A percentile compares a stretch with the other conserved stretches of the same genome.
Evolutionary conservation across 2,329 filamentous ascomycete species (phyloP).

Genomic region (Geosmithia morbida): DNA sequence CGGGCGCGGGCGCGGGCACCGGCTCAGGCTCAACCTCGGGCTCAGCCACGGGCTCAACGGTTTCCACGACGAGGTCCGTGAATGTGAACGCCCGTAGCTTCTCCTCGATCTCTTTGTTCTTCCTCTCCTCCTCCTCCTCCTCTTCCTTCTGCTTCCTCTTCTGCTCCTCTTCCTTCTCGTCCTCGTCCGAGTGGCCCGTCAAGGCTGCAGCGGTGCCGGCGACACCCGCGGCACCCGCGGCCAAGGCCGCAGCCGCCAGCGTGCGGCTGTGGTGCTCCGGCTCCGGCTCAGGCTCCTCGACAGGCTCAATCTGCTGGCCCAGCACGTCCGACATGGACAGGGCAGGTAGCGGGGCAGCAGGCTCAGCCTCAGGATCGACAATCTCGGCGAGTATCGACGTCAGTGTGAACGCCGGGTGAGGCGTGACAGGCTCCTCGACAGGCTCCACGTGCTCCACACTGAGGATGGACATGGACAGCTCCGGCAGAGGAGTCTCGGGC

Average conservation of each 20-base stretch:
- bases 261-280: conserved; percentile 2
- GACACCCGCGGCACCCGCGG: background rate
- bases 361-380: conserved; percentile 13
- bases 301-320: conserved; percentile 13
- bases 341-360: conserved; percentile 6
- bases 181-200: background rate
- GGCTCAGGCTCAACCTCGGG: conserved; percentile 4
- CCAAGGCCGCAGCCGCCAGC: background rate
- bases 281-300: conserved; percentile 10
- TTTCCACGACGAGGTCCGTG: conserved; percentile 15
- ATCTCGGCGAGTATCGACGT: conserved; percentile 12
- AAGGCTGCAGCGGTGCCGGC: conserved; percentile 2
- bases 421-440: conserved; percentile 11
- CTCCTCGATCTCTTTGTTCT: background rate
- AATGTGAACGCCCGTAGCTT: background rate
- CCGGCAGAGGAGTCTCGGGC: conserved; percentile 15
- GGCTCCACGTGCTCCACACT: conserved; percentile 17
- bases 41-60: conserved; percentile 18
- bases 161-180: background rate
- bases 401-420: conserved; percentile 13
- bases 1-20: conserved; percentile 2
- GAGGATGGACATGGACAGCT: conserved; percentile 22
- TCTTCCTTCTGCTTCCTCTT: background rate
- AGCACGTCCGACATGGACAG: conserved; percentile 13
- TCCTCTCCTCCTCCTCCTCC: background rate